Conservation (phyloP, 164 flowering plant species). For the Taxillus chinensis region DNA sequence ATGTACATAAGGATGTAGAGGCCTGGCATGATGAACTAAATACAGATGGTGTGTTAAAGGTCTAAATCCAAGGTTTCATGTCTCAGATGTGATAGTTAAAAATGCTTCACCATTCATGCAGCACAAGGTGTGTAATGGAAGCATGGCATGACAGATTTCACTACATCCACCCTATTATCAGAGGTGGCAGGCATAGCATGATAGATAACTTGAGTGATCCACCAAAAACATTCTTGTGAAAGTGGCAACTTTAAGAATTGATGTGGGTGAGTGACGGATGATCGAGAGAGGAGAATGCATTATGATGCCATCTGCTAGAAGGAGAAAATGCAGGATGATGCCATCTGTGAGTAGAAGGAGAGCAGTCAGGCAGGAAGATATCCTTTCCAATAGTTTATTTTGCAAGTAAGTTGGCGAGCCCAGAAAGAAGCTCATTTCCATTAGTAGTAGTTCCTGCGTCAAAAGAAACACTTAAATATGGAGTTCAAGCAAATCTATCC, state of each 20-base stretch:
- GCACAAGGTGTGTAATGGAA: constrained; percentile 49
- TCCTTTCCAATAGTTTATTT: constrained; percentile 43
- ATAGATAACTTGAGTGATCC: constrained; percentile 35
- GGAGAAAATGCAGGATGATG: constrained; percentile 27
- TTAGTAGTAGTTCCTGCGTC: constrained; percentile 76
- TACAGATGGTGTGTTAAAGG: constrained; percentile 38
- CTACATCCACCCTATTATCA: constrained; percentile 28
- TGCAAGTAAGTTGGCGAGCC: constrained; percentile 52
- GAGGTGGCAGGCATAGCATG: constrained; percentile 45
- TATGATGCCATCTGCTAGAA: constrained; percentile 2
- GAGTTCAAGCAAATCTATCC: constrained; percentile 19
- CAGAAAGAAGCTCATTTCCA: constrained; percentile 50
- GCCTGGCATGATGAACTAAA: constrained; percentile 70
- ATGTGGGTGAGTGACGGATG: constrained; percentile 38
- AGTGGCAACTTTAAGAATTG: constrained; percentile 42
- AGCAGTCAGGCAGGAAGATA: constrained; percentile 49
- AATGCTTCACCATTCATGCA: constrained; percentile 68
- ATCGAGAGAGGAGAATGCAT: constrained; percentile 34
- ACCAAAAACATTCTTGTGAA: constrained; percentile 42
- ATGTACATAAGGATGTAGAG: constrained; percentile 58
- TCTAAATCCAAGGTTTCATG: constrained; percentile 42
- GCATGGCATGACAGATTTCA: constrained; percentile 46
- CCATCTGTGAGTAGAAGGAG: constrained; percentile 52
- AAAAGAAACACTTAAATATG: constrained; percentile 77
- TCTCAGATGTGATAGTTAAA: constrained; percentile 55